These are phyloP conservation scores for Scortechinia acanthostroma DNA, from an alignment of 2,329 filamentous ascomycete species.

Conservation along the genomic window DNA sequence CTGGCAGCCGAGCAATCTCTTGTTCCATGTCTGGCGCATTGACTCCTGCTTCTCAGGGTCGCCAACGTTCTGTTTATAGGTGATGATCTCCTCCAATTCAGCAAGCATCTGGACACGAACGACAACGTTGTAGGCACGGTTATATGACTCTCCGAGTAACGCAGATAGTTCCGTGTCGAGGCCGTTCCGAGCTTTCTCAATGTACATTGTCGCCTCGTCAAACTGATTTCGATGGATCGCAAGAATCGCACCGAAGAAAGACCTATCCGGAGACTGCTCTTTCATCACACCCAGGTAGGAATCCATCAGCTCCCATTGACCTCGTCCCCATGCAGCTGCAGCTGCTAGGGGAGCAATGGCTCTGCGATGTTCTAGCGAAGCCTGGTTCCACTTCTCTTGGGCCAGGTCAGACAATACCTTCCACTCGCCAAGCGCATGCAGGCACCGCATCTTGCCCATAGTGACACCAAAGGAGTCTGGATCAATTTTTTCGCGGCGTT, in stretches of 20 bases:
- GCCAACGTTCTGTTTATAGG: conserved; percentile 80
- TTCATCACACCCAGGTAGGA: conserved; percentile 95
- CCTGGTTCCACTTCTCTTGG: conserved; percentile 88
- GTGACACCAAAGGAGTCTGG: conserved; percentile 79
- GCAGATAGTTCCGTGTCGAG: conserved; percentile 93
- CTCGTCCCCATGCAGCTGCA: conserved; percentile 89
- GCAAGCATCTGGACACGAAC: conserved; percentile 98
- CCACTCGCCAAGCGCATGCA: conserved; percentile 96
- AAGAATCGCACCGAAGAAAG: conserved; percentile 95
- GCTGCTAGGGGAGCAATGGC: conserved; percentile 89
- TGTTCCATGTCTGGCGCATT: conserved; percentile 93
- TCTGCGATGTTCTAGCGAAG: conserved; percentile 77
- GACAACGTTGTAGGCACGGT: conserved; percentile 93
- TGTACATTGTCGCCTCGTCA: conserved; percentile 78
- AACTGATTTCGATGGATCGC: conserved; percentile 94
- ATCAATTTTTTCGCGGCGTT: conserved; percentile 72
- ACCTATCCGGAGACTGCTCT: conserved; percentile 82
- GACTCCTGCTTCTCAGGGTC: conserved; percentile 82
- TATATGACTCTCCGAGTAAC: conserved; percentile 95
- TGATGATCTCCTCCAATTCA: conserved; percentile 94
- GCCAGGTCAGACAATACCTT: conserved; percentile 82
- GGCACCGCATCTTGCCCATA: conserved; percentile 98
- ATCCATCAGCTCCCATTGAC: conserved; percentile 98
- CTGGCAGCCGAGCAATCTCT: conserved; percentile 86
- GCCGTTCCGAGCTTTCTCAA: conserved; percentile 85